Base-by-base conservation (phyloP, 1,284 basidiomycete genomes). In the Paramarasmius palmivorus region DNA sequence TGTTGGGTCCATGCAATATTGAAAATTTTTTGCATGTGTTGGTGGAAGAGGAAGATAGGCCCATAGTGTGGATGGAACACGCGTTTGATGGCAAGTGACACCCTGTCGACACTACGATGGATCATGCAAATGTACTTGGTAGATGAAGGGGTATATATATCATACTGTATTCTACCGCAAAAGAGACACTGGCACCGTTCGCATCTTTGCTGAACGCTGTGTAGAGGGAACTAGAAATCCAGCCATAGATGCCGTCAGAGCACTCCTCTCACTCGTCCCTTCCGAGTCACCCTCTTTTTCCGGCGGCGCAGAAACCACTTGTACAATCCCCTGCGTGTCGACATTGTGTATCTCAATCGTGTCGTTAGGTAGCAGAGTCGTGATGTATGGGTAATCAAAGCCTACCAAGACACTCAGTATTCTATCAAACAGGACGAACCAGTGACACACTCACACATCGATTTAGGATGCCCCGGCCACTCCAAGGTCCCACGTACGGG, bases 401-500 rank as follows among this genome's bases (percentile, higher is more conserved):
- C 84, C 93, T 94, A 62, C 2, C 22, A 35, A n/a, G 49, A 40
- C 3, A 45, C 19, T 48, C 49, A 19, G 29, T 38, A 38, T n/a
- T 22, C 38, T 20, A 46, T 32, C 36, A 32, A 14, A n/a, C 1
- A 32, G 49, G 29, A 19, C 19, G n/a, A 29, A 40, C 39, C 39
- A 25, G 10, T 7, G 23, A 23, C 25, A 6, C 19, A 78, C 89
- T 64, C 61, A 94, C 93, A 86, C 36, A 95, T 74, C 10, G 86
- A 82, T 37, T 85, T 72, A 0, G 93, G 92, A 72, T 95, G 86
- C 42, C 76, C 79, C 1, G 82, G 76, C 92, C 92, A 96, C 65
- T 93, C 83, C 32, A 96, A 73, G 2, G 93, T 95, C 1, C 93
- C 93, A 41, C 94, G 80, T 8, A 93, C 88, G 10, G 94, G 93